Evolutionary conservation across 345 rosid genomes (phyloP), one percentile per base, ranked within the genome.

Genomic region (Linum lewisii): DNA sequence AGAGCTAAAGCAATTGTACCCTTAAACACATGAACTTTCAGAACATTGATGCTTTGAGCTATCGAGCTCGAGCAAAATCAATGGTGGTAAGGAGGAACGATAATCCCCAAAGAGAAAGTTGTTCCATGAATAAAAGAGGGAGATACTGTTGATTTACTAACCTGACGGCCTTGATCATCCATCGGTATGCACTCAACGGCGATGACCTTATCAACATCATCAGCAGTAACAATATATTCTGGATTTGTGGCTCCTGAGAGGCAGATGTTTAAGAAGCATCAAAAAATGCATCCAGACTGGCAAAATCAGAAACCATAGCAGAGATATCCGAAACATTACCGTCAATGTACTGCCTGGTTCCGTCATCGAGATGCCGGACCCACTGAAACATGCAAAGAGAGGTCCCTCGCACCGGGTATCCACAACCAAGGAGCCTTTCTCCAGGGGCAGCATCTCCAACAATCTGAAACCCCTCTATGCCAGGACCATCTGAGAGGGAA

Each of bases 371-470:
- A 87, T 89, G 97, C 62, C 91, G 83, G 77, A 93, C 92, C 99
- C 99, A 91, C 87, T 89, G 99, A 85, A 93, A 89, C 83, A 93
- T 87, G 74, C 99, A 93, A 58, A 93, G 96, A 29, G 96, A 80
- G 57, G 97, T 93, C 69, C 99, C 99, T 51, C 84, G 82, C 3
- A 84, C 92, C 18, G 92, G 87, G 73, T 68, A 87, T 38, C 99
- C 99, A 21, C 99, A 93, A 34, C 96, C 99, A 69, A 93, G 83
- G 70, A 93, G 86, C 76, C 71, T 88, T 69, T 75, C 92, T 71
- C 99, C 99, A 21, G 96, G 99, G 58, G 77, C 66, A 34, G 96
- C 92, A 60, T 82, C 94, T 50, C 99, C 99, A 72, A 78, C 70
- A 54, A 93, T 85, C 81, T 93, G 99, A 70, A 93, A 93, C 24